A percentile compares a stretch with the other conserved stretches of the same genome.
Evolutionary conservation across 345 rosid genomes (phyloP).

Genomic region (Reutealis trisperma): DNA sequence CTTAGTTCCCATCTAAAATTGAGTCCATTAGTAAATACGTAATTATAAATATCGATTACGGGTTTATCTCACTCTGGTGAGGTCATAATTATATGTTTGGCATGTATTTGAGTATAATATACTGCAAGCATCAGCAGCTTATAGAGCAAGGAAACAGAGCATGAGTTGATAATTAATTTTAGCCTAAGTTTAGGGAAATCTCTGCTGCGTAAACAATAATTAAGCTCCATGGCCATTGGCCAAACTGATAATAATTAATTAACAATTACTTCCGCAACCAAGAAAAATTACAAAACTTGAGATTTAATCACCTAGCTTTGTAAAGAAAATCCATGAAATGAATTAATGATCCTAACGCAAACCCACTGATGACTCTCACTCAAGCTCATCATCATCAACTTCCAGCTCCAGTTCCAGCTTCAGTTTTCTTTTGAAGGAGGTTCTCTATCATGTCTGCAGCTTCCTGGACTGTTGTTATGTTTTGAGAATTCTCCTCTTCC

Average conservation of each 20-base stretch:
- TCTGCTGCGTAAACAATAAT: not conserved
- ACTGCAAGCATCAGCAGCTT: not conserved
- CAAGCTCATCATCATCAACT: no score
- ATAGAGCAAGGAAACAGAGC: not conserved
- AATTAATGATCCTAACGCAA: not conserved
- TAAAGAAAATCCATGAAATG: not conserved
- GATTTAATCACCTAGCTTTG: not conserved
- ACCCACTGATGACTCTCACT: no score
- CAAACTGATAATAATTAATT: no score
- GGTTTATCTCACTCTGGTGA: no score
- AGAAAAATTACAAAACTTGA: not conserved
- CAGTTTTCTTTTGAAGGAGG: constrained; percentile 16
- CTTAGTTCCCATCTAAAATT: no score
- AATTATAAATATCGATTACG: no score
- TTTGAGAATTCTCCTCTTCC: constrained; percentile 31
- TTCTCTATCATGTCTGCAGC: constrained; percentile 28
- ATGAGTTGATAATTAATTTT: not conserved
- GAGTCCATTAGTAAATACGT: no score
- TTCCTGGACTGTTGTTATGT: constrained; percentile 22
- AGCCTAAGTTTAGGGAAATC: not conserved
- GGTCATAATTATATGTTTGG: no score
- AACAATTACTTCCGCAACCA: not conserved
- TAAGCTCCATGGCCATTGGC: no score
- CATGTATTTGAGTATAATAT: no score
- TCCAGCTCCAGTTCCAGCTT: not conserved